These are phyloP conservation scores for Pisolithus sp. DNA, from an alignment of 768 basidiomycete species.

Conservation along the genomic window DNA sequence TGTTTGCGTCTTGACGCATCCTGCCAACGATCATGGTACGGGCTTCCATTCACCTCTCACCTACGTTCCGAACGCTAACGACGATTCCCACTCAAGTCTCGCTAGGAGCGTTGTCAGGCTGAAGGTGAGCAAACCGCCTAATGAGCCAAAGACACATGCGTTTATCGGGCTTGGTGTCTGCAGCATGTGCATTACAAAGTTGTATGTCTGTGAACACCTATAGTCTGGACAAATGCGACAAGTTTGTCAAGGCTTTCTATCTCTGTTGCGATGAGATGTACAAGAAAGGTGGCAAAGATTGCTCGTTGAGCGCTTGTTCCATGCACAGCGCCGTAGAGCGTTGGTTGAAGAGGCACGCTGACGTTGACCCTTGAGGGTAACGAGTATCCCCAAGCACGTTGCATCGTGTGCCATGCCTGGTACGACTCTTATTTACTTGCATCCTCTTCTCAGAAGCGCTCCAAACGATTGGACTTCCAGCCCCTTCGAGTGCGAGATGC, in stretches of 20 bases:
- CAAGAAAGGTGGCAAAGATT: conserved; percentile 30
- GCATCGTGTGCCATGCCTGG: no score
- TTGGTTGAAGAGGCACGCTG: conserved; percentile 54
- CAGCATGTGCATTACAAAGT: conserved; percentile 58
- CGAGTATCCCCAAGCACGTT: no score
- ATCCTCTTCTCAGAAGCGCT: no score
- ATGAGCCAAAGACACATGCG: no score
- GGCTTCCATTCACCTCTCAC: neutral
- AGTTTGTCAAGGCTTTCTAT: conserved; percentile 48
- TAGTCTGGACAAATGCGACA: conserved; percentile 54
- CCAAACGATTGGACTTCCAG: no score
- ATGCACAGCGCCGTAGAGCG: conserved; percentile 42
- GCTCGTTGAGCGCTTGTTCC: conserved; percentile 59
- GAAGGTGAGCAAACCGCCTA: conserved; percentile 14
- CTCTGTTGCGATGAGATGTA: conserved; percentile 58
- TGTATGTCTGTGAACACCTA: conserved; percentile 65
- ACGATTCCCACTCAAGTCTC: neutral
- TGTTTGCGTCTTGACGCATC: neutral
- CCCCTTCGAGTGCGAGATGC: no score
- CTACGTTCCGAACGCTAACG: neutral
- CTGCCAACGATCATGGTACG: neutral
- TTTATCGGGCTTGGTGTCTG: neutral
- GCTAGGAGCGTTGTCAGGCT: conserved; percentile 10
- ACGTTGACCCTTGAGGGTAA: neutral
- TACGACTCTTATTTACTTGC: no score